Evolutionary conservation across 2,329 filamentous ascomycete species (phyloP).

Genomic region (Cytospora schulzeri): DNA sequence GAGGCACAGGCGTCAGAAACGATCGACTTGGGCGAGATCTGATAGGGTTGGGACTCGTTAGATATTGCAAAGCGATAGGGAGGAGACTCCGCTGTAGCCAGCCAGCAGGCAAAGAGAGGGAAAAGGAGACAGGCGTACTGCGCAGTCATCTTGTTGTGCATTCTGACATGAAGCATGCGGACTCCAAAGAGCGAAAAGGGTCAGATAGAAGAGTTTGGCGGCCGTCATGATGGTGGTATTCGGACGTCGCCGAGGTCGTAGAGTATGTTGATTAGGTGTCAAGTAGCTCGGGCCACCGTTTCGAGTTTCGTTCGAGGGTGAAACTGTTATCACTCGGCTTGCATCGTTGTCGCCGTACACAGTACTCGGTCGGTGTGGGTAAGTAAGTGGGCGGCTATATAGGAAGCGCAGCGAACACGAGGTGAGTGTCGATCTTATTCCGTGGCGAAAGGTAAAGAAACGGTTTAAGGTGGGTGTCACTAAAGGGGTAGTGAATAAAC

Average conservation of each 20-base stretch:
- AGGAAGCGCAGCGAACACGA: background rate
- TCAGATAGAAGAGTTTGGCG: conserved; percentile 57
- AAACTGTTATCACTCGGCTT: background rate
- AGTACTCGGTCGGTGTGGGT: background rate
- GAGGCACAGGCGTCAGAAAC: conserved; percentile 94
- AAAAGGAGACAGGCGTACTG: conserved; percentile 47
- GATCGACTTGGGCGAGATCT: conserved; percentile 87
- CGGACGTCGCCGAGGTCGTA: conserved; percentile 11
- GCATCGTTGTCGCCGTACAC: background rate
- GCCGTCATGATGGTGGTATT: conserved; percentile 51
- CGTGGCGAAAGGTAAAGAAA: background rate
- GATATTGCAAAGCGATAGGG: conserved; percentile 36
- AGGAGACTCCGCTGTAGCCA: conserved; percentile 30
- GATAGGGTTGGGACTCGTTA: conserved; percentile 42
- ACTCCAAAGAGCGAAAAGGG: conserved; percentile 58
- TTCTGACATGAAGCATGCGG: conserved; percentile 49
- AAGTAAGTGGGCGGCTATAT: background rate
- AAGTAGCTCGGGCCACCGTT: conserved; percentile 17
- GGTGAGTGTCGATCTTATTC: background rate
- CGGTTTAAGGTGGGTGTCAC: conserved; percentile 4
- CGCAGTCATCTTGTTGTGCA: conserved; percentile 50
- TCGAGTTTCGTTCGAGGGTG: conserved; percentile 21
- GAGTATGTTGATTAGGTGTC: background rate
- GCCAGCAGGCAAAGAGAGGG: conserved; percentile 29
- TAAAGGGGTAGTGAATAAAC: background rate